Base-by-base conservation (phyloP, 1,284 basidiomycete species). In the Microbotryum violaceum region DNA sequence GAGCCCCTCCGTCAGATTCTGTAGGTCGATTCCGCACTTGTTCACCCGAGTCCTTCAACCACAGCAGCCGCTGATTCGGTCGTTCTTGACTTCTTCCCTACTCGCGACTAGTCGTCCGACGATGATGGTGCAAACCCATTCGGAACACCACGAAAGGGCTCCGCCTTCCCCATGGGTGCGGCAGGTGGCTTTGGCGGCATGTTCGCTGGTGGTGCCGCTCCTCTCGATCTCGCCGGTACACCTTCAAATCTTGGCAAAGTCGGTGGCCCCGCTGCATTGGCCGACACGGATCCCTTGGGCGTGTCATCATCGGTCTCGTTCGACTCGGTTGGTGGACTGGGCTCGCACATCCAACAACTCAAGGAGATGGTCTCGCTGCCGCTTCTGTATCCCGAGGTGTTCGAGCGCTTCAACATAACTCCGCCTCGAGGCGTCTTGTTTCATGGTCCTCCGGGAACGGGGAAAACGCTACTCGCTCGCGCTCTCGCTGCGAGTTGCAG, bases 281-380 rank as follows among this genome's bases (percentile, higher is more conserved):
- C 96, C 12, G 96, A 99, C 74, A 87, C 90, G 3, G 96, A 99
- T 76, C 96, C 96, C 4, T 81, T 98, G 12, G 92, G 93, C 21
- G 88, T 96, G 8, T 91, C 94, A 71, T 85, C 87, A 73, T 91
- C 91, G 70, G 87, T 98, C 25, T 92, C 91, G 0, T 98, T 99
- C 74, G 89, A 93, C 72, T 89, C 92, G 76, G 91, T 98, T n/a
- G 96, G 96, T 44, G 96, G 96, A 6, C 79, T 98, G 47, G 93
- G 97, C 72, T 86, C 89, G 61, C 94, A 98, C 73, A 96, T 98
- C 67, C 92, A 96, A 73, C 89, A 92, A 44, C 79, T 98, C 66
- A 98, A 97, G 78, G 96, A 99, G 75, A 98, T 99, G 96, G 97
- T 97, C 0, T 82, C 94, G 23, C 82, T 99, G 0, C 96, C 96